Conservation (phyloP, 306 rosid genomes). For the Fragaria vesca region DNA sequence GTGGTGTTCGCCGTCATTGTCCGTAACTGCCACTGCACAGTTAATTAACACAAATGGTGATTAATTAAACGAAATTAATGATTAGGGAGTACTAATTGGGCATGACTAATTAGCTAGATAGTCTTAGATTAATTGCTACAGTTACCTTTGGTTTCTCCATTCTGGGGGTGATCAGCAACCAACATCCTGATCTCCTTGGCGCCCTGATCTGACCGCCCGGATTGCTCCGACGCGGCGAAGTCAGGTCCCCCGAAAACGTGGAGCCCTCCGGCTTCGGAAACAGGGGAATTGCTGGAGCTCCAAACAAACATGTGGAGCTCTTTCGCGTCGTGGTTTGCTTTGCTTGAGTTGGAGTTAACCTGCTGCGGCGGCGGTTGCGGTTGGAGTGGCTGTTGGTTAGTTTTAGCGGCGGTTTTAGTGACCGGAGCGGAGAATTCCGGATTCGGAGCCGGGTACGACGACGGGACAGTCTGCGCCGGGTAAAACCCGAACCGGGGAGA, state of each 20-base stretch:
- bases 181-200: constrained; percentile 97
- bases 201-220: constrained; percentile 86
- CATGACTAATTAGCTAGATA: not conserved
- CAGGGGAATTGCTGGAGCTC: constrained; percentile 86
- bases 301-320: constrained; percentile 96
- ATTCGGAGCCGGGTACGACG: constrained; percentile 64
- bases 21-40: constrained; percentile 30
- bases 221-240: constrained; percentile 63
- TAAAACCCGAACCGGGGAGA: constrained; percentile 48
- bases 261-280: constrained; percentile 71
- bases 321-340: constrained; percentile 65
- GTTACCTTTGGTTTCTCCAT: constrained; percentile 69
- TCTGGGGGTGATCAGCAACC: constrained; percentile 74
- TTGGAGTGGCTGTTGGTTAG: constrained; percentile 30
- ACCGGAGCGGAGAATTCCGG: constrained; percentile 68
- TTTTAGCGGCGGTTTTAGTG: constrained; percentile 35
- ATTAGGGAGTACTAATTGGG: not conserved
- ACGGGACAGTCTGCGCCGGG: constrained; percentile 49
- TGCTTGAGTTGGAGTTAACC: constrained; percentile 27
- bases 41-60: not conserved
- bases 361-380: constrained; percentile 18
- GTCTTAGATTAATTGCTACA: not conserved
- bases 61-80: not conserved
- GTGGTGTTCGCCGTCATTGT: constrained; percentile 21
- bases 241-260: constrained; percentile 71